phyloP scores from a whole-genome alignment of 2,329 filamentous ascomycete genomes.

The Ceratocystis eucalypticola region DNA sequence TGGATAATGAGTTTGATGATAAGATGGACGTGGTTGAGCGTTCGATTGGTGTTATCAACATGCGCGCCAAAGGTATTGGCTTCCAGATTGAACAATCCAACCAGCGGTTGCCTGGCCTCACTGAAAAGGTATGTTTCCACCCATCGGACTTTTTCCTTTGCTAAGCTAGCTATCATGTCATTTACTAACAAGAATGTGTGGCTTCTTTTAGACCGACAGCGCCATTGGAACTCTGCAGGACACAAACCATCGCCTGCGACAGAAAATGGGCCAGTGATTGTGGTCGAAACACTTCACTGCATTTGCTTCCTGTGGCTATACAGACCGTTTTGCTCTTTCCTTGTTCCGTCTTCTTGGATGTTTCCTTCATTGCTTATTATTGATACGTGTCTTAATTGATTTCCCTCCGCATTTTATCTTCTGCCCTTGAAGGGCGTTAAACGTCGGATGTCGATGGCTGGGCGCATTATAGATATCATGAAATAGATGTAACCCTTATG shows the following conservation, averaged over 20 bases:
- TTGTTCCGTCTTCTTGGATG: neutral
- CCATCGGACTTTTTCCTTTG: neutral
- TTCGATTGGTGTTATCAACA: slow-evolving; percentile 58
- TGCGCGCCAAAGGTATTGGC: slow-evolving; percentile 62
- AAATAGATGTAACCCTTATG: neutral
- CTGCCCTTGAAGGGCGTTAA: neutral
- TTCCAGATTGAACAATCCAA: slow-evolving; percentile 63
- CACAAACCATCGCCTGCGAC: slow-evolving; percentile 18
- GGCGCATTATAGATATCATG: neutral
- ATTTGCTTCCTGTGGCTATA: neutral
- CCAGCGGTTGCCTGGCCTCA: slow-evolving; percentile 40
- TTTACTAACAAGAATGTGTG: slow-evolving; percentile 20
- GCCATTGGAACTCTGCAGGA: slow-evolving; percentile 31
- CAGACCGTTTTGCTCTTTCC: neutral
- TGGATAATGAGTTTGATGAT: slow-evolving; percentile 43
- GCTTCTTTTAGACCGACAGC: slow-evolving; percentile 51
- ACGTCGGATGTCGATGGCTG: neutral
- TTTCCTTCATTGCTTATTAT: slow-evolving; percentile 9
- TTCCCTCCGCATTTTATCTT: neutral
- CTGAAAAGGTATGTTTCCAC: slow-evolving; percentile 48
- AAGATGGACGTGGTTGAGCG: slow-evolving; percentile 51
- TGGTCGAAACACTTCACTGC: neutral
- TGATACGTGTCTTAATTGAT: slow-evolving; percentile 12
- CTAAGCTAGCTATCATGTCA: neutral
- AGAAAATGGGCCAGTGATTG: slow-evolving; percentile 18